A percentile compares a stretch with the other conserved stretches of the same genome.
These are phyloP conservation scores for Elsinoe necatrix DNA, from an alignment of 2,329 filamentous ascomycete genomes.

Conservation along the genomic window DNA sequence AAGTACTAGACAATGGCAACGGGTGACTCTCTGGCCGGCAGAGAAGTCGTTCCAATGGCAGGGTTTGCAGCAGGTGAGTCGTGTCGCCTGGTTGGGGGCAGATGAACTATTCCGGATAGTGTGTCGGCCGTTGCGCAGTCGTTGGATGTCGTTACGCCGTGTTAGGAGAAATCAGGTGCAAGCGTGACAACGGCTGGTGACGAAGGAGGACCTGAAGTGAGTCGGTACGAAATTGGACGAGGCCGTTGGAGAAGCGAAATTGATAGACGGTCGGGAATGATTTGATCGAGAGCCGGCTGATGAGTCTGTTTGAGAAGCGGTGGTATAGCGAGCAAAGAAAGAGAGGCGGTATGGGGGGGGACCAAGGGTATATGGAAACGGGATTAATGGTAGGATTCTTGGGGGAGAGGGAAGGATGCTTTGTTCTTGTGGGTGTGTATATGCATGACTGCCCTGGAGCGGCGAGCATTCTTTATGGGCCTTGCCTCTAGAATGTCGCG, in stretches of 20 bases:
- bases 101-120: conserved; percentile 17
- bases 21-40: conserved; percentile 16
- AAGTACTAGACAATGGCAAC: conserved; percentile 16
- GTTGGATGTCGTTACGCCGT: conserved; percentile 15
- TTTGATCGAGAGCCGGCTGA: conserved; percentile 13
- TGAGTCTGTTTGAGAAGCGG: not conserved
- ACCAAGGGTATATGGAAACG: not conserved
- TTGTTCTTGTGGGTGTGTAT: conserved; percentile 3
- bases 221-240: conserved; percentile 16
- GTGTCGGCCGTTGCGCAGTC: conserved; percentile 14
- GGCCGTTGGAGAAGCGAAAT: conserved; percentile 14
- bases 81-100: conserved; percentile 17
- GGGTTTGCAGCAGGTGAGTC: conserved; percentile 11
- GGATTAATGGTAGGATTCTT: not conserved
- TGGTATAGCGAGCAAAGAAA: not conserved
- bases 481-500: conserved; percentile 14
- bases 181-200: conserved; percentile 16
- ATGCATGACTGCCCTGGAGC: conserved; percentile 12
- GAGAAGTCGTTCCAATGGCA: conserved; percentile 15
- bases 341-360: not conserved
- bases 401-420: not conserved
- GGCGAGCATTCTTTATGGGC: conserved; percentile 14
- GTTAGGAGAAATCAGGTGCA: conserved; percentile 15
- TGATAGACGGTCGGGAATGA: conserved; percentile 13
- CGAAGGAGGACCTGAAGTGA: conserved; percentile 13